A percentile compares a stretch with the other conserved stretches of the same genome.
These are phyloP conservation scores for Rosellinia necatrix DNA, from an alignment of 2,329 filamentous ascomycete species.

Conservation along the genomic window DNA sequence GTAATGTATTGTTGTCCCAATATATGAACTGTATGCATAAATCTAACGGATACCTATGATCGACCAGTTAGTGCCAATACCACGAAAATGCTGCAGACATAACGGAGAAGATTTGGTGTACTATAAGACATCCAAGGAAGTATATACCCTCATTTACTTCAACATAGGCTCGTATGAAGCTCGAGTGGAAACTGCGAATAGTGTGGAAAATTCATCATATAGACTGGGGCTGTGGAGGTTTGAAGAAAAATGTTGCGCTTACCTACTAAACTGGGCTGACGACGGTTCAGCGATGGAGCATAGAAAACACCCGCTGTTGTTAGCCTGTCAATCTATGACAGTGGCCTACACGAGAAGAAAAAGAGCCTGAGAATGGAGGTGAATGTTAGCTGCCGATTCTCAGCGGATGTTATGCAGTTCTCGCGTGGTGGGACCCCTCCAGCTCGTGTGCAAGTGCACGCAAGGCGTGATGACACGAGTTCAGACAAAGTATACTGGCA, in stretches of 20 bases:
- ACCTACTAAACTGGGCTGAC: background rate
- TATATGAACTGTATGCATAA: no score
- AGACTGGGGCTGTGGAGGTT: background rate
- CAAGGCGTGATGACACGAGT: constrained; percentile 26
- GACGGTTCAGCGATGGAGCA: background rate
- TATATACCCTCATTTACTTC: constrained; percentile 68
- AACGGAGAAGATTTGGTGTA: background rate
- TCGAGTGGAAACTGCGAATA: constrained; percentile 92
- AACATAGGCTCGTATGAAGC: constrained; percentile 67
- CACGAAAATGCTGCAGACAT: constrained; percentile 20
- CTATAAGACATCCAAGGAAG: constrained; percentile 82
- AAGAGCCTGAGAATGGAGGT: background rate
- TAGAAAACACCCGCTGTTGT: no score
- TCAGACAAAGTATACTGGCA: constrained; percentile 90
- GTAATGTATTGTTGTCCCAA: no score
- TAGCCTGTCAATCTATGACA: background rate
- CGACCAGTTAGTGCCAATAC: constrained; percentile 4
- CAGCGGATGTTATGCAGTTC: background rate
- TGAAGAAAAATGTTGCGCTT: background rate
- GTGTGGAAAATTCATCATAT: constrained; percentile 65
- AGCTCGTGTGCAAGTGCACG: constrained; percentile 10
- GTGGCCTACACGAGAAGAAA: background rate
- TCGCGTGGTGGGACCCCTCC: constrained; percentile 7
- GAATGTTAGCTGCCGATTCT: constrained; percentile 8
- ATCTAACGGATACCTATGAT: constrained; percentile 1